Evolutionary conservation across 768 basidiomycete species (phyloP).

Genomic region (Pleurotus eryngii): DNA sequence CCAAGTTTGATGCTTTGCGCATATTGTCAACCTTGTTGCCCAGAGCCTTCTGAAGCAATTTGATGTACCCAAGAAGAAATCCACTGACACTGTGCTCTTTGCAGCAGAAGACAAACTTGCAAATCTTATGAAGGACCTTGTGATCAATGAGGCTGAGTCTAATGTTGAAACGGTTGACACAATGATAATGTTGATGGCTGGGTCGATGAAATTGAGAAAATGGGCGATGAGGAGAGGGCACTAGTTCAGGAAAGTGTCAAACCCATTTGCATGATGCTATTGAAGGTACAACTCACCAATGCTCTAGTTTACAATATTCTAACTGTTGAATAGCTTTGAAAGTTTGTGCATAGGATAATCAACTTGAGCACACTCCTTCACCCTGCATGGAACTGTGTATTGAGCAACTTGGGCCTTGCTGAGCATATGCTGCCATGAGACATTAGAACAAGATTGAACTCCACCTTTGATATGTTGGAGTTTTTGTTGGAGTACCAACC

Average conservation of each 20-base stretch:
- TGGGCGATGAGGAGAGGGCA: neutral
- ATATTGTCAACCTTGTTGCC: slow-evolving; percentile 34
- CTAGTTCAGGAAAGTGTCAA: neutral
- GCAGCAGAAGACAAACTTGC: slow-evolving; percentile 3
- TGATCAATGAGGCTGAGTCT: slow-evolving; percentile 7
- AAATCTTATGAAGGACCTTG: slow-evolving; percentile 3
- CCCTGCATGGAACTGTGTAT: slow-evolving; percentile 22
- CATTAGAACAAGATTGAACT: slow-evolving; percentile 34
- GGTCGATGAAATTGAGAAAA: neutral
- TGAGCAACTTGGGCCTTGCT: slow-evolving; percentile 9
- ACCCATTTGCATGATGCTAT: slow-evolving; percentile 6
- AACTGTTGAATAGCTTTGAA: slow-evolving; percentile 20
- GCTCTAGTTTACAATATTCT: slow-evolving; percentile 4
- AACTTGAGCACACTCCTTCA: slow-evolving; percentile 27
- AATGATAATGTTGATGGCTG: slow-evolving; percentile 9
- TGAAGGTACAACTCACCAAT: too few species aligned
- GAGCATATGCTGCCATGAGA: slow-evolving; percentile 25
- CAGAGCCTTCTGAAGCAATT: slow-evolving; percentile 29
- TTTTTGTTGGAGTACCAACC: slow-evolving; percentile 23
- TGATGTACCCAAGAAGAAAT: slow-evolving; percentile 18
- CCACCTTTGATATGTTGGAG: slow-evolving; percentile 28
- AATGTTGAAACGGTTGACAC: neutral
- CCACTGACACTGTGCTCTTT: neutral
- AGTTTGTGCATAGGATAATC: slow-evolving; percentile 18
- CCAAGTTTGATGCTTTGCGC: slow-evolving; percentile 32